Evolutionary conservation across 2,329 filamentous ascomycete genomes (phyloP).

Genomic region (Cercospora brassicicola): DNA sequence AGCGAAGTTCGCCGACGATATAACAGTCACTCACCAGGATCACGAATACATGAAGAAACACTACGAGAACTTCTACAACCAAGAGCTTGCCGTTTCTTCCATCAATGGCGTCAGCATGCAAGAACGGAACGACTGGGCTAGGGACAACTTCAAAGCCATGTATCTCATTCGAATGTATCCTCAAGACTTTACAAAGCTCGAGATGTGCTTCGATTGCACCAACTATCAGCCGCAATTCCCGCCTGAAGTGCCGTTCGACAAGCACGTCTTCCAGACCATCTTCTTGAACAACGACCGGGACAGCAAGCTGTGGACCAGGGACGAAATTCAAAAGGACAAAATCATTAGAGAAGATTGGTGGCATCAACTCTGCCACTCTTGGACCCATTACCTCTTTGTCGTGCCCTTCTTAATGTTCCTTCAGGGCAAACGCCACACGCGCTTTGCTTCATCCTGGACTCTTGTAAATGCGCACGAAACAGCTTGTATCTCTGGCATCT

Average conservation of each 20-base stretch:
- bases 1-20: conserved; percentile 68
- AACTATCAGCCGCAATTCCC: conserved; percentile 75
- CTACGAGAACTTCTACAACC: conserved; percentile 63
- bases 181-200: conserved; percentile 56
- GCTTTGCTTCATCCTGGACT: conserved; percentile 68
- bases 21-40: conserved; percentile 69
- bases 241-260: conserved; percentile 52
- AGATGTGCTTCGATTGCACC: conserved; percentile 70
- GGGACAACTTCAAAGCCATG: conserved; percentile 61
- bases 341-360: conserved; percentile 66
- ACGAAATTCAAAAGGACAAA: conserved; percentile 60
- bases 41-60: conserved; percentile 64
- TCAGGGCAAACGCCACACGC: conserved; percentile 63
- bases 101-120: conserved; percentile 48
- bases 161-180: conserved; percentile 64
- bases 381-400: conserved; percentile 64
- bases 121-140: conserved; percentile 47
- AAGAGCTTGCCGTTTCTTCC: conserved; percentile 47
- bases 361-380: conserved; percentile 66
- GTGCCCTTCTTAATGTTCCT: conserved; percentile 73
- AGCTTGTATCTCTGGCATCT: conserved; percentile 69
- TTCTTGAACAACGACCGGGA: conserved; percentile 61
- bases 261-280: conserved; percentile 70
- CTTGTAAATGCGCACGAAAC: conserved; percentile 70
- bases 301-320: conserved; percentile 58